Evolutionary conservation across 805 yeast genomes (phyloP).

Genomic region (Saccharomyces paradoxus): DNA sequence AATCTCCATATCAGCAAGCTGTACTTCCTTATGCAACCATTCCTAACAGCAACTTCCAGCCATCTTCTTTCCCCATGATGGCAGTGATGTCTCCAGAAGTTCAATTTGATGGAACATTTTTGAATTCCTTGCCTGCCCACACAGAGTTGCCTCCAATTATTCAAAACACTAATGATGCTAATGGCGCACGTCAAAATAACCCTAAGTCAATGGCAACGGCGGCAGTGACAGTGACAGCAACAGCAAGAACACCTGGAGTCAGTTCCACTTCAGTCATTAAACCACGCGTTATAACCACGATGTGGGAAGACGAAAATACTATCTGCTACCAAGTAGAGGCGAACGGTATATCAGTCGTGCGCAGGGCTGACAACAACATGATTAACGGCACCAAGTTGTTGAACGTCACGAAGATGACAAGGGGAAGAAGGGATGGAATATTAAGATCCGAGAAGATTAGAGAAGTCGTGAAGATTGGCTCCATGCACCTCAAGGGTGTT

Average conservation of each 20-base stretch:
- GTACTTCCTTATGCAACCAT: background rate
- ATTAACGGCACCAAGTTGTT: conserved; percentile 77
- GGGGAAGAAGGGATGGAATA: conserved; percentile 84
- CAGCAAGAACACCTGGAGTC: background rate
- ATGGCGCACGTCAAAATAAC: background rate
- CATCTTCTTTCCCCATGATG: background rate
- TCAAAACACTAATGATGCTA: background rate
- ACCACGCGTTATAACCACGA: conserved; percentile 69
- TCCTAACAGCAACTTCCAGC: background rate
- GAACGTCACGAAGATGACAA: conserved; percentile 79
- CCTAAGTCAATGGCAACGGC: background rate
- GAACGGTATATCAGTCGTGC: conserved; percentile 67
- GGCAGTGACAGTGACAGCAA: background rate
- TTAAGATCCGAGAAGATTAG: conserved; percentile 68
- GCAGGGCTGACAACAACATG: conserved; percentile 80
- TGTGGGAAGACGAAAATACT: conserved; percentile 86
- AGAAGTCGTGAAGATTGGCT: conserved; percentile 77
- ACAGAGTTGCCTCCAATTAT: background rate
- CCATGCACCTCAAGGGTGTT: conserved; percentile 82
- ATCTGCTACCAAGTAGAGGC: conserved; percentile 82
- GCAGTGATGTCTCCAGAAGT: background rate
- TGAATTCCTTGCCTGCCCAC: background rate
- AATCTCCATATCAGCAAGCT: background rate
- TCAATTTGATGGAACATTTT: background rate
- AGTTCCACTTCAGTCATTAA: conserved; percentile 13